Evolutionary conservation across 345 rosid species (phyloP).

Genomic region (Euphorbia lathyris): DNA sequence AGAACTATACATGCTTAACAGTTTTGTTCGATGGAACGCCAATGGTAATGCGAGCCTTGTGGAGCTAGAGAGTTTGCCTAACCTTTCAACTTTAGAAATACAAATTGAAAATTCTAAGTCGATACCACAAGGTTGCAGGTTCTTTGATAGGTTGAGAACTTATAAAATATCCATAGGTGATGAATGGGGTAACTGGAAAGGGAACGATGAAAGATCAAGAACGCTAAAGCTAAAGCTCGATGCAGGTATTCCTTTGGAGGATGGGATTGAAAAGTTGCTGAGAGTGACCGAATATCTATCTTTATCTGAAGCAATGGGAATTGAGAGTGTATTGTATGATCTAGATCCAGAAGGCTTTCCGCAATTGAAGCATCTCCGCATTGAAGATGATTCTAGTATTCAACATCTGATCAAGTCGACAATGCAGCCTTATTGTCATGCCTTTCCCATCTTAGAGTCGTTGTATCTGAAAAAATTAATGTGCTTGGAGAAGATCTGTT

Average conservation of each 20-base stretch:
- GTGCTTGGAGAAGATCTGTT: neutral
- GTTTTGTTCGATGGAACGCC: no score
- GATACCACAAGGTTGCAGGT: neutral
- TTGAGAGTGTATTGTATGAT: neutral
- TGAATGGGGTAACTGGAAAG: slow-evolving; percentile 7
- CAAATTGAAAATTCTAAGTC: neutral
- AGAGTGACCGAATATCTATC: neutral
- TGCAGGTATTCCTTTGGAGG: neutral
- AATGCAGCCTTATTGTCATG: neutral
- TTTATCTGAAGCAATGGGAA: neutral
- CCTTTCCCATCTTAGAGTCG: neutral
- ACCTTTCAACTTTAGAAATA: slow-evolving; percentile 15
- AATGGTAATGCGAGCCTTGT: no score
- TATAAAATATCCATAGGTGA: slow-evolving; percentile 23
- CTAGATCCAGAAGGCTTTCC: slow-evolving; percentile 2
- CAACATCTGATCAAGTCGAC: neutral
- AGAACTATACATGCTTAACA: no score
- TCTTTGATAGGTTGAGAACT: neutral
- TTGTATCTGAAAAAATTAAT: neutral
- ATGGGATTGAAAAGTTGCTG: neutral
- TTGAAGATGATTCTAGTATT: neutral
- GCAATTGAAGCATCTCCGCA: neutral
- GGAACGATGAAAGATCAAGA: slow-evolving; percentile 1
- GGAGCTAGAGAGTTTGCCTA: slow-evolving; percentile 21
- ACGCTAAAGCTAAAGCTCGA: slow-evolving; percentile 17